phyloP scores from a whole-genome alignment of 2,329 filamentous ascomycete genomes.

The Apiospora marii region DNA sequence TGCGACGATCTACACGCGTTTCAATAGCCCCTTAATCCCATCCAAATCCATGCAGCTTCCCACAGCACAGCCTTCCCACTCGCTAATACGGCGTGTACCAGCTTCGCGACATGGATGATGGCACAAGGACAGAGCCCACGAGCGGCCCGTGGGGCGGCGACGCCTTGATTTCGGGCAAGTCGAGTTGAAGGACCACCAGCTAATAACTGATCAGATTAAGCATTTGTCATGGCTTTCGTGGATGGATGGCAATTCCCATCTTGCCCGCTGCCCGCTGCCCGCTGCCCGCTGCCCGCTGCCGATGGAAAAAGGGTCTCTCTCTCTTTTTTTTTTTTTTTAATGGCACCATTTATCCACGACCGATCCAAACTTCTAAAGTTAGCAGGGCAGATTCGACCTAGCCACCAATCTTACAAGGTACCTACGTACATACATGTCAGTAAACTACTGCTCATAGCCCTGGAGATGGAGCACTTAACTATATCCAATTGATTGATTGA shows the following conservation, averaged over 20 bases:
- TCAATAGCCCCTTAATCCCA: slow-evolving; percentile 18
- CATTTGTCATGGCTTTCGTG: slow-evolving; percentile 6
- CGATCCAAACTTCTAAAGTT: background rate
- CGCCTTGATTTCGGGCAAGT: background rate
- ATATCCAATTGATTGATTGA: too few species aligned
- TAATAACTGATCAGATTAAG: slow-evolving; percentile 6
- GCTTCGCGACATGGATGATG: slow-evolving; percentile 17
- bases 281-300: background rate
- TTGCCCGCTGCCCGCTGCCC: background rate
- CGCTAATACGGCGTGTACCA: background rate
- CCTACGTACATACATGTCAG: background rate
- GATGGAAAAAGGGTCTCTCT: background rate
- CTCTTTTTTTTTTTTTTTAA: background rate
- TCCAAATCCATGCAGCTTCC: slow-evolving; percentile 10
- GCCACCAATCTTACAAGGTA: background rate
- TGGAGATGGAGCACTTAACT: too few species aligned
- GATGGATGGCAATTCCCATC: background rate
- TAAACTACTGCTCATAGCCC: background rate
- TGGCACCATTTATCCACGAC: too few species aligned
- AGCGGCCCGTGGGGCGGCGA: background rate
- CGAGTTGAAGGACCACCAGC: background rate
- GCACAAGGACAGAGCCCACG: slow-evolving; percentile 7
- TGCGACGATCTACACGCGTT: slow-evolving; percentile 18
- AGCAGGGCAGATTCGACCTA: background rate
- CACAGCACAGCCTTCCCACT: background rate